Conservation (phyloP, 148 eudicot genomes). For the Rhododendron simsii region DNA sequence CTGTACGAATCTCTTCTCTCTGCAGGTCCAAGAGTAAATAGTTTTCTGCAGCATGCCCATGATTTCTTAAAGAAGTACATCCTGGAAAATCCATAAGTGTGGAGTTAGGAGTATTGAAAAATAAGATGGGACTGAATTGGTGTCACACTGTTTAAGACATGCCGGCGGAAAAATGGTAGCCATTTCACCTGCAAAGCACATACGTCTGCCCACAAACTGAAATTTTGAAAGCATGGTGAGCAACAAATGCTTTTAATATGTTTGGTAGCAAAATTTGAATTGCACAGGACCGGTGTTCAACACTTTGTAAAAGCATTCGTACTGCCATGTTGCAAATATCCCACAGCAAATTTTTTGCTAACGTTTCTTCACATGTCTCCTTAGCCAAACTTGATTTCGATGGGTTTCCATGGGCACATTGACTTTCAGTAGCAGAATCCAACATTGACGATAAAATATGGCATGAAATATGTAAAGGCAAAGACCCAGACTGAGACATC, state of each 20-base stretch:
- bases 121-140: neutral
- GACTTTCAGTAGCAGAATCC: slow-evolving; percentile 50
- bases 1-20: slow-evolving; percentile 95
- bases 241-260: slow-evolving; percentile 53
- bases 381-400: slow-evolving; percentile 19
- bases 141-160: neutral
- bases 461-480: slow-evolving; percentile 61
- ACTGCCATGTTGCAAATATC: slow-evolving; percentile 62
- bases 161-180: neutral
- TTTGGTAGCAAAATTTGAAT: slow-evolving; percentile 63
- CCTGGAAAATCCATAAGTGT: slow-evolving; percentile 42
- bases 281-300: slow-evolving; percentile 73
- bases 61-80: slow-evolving; percentile 39
- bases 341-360: slow-evolving; percentile 62
- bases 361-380: slow-evolving; percentile 22
- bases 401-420: slow-evolving; percentile 21
- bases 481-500: slow-evolving; percentile 15
- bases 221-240: slow-evolving; percentile 36
- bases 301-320: slow-evolving; percentile 68
- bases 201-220: slow-evolving; percentile 42
- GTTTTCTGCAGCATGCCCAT: slow-evolving; percentile 71
- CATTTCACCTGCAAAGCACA: slow-evolving; percentile 56
- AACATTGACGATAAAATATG: slow-evolving; percentile 52
- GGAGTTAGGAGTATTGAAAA: neutral
- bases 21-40: slow-evolving; percentile 60